Base-by-base conservation (phyloP, 1,284 basidiomycete species). In the Moesziomyces sp. region DNA sequence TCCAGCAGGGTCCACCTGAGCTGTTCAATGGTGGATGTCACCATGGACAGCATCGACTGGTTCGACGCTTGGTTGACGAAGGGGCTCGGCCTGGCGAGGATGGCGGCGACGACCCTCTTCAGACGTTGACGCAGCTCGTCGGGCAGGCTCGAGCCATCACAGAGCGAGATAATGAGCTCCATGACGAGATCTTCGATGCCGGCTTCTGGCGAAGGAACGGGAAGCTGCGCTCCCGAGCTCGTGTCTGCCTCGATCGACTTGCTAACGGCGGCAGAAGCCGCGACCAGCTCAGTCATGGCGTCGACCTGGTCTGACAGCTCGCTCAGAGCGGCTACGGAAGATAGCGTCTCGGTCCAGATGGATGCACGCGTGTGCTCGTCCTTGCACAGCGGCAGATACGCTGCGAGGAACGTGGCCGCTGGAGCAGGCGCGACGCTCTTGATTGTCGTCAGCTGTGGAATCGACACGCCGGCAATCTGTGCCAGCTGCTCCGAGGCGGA, bases 11-110 rank as follows among this genome's bases (percentile, higher is more conserved):
- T 53, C 33, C 52, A 51, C 11, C 63, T 48, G 13, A 76, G 63
- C 48, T 74, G 74, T 52, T 73, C 70, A 51, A 73, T 67, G 5
- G 71, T 67, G 1, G 70, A 74, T 14, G 63, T 59, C 24, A 70
- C 46, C n/a, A 74, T 47, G 1, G 59, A 49, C n/a, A 74, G 63
- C 63, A 74, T 74, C 5, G 58, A 52, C 11, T 46, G 26, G 30
- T 30, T 46, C 33, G 57, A 58, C 7, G 45, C 4, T 1, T 53
- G 14, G 10, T 66, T 62, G 44, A 70, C 54, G 18, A 66, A 74
- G 3, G 67, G 58, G 5, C n/a, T 43, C 2, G 67, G 67, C n/a
- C 43, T 56, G 33, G 57, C 42, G 5, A 74, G n/a, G 24, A 74
- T 33, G 14, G 51, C 52, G 5, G 44, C 18, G 1, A 71, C 54